These are phyloP conservation scores for Boletales sp. DNA, from an alignment of 768 basidiomycete genomes.

Conservation along the genomic window DNA sequence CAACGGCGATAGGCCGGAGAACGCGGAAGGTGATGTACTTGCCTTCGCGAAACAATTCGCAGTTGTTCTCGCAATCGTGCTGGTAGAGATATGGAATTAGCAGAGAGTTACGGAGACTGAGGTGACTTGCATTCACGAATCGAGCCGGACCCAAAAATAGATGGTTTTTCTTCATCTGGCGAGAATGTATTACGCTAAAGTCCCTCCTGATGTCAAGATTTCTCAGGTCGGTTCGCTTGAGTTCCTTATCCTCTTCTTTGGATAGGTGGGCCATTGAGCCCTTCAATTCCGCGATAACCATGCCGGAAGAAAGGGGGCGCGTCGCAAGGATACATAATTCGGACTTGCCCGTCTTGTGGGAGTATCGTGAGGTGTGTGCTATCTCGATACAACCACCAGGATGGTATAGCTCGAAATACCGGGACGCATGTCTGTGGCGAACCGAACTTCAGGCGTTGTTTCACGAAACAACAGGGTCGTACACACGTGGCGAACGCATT, in stretches of 20 bases:
- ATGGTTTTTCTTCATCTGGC: slow-evolving; percentile 89
- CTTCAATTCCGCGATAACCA: slow-evolving; percentile 81
- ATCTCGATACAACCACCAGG: slow-evolving; percentile 84
- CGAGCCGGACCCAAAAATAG: slow-evolving; percentile 88
- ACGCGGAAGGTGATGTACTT: slow-evolving; percentile 87
- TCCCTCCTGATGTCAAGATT: slow-evolving; percentile 73
- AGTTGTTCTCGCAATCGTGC: slow-evolving; percentile 91
- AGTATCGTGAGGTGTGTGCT: slow-evolving; percentile 83
- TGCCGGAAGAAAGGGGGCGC: slow-evolving; percentile 59
- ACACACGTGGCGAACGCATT: slow-evolving; percentile 92
- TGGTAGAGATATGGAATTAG: slow-evolving; percentile 27
- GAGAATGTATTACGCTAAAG: slow-evolving; percentile 89
- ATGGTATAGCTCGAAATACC: slow-evolving; percentile 85
- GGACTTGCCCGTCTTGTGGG: slow-evolving; percentile 83
- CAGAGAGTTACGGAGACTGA: background rate
- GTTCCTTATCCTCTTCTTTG: slow-evolving; percentile 80
- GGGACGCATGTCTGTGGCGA: slow-evolving; percentile 70
- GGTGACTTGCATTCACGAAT: slow-evolving; percentile 78
- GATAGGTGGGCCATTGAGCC: slow-evolving; percentile 88
- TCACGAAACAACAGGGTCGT: slow-evolving; percentile 22
- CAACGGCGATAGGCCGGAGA: slow-evolving; percentile 69
- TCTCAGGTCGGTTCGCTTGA: slow-evolving; percentile 76
- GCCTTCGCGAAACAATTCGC: slow-evolving; percentile 84
- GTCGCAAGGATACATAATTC: slow-evolving; percentile 87
- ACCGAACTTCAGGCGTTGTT: slow-evolving; percentile 24